phyloP scores from a whole-genome alignment of 2,329 filamentous ascomycete genomes.

The Penicillium sp. region DNA sequence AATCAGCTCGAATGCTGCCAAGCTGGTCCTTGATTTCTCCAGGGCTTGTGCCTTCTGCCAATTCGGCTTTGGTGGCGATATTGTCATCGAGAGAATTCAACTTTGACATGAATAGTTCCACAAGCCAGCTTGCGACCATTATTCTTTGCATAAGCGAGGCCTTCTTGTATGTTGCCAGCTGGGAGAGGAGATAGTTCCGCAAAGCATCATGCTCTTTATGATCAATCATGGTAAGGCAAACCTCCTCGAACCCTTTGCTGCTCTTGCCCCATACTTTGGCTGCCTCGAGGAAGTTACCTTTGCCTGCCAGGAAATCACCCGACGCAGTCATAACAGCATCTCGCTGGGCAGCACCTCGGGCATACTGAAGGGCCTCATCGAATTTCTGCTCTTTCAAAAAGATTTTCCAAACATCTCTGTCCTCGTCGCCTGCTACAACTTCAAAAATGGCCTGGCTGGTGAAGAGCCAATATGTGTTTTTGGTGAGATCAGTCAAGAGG shows the following conservation, averaged over 20 bases:
- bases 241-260: conserved; percentile 95
- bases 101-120: conserved; percentile 97
- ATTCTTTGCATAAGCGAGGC: conserved; percentile 84
- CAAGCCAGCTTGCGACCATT: conserved; percentile 93
- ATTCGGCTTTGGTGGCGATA: conserved; percentile 82
- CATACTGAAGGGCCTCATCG: conserved; percentile 81
- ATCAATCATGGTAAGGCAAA: conserved; percentile 87
- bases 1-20: conserved; percentile 70
- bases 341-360: conserved; percentile 75
- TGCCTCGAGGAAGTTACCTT: conserved; percentile 80
- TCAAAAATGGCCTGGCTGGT: conserved; percentile 90
- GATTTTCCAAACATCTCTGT: conserved; percentile 90
- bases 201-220: conserved; percentile 86
- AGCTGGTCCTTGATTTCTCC: conserved; percentile 69
- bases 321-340: conserved; percentile 90
- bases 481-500: conserved; percentile 83
- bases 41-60: conserved; percentile 69
- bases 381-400: conserved; percentile 86
- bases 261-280: conserved; percentile 90
- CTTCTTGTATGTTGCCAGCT: conserved; percentile 79
- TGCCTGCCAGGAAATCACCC: conserved; percentile 80
- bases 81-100: conserved; percentile 92
- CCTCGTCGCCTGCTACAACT: conserved; percentile 85
- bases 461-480: conserved; percentile 97
- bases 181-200: conserved; percentile 83